Base-by-base conservation (phyloP, 1,139 yeast species). In the Hanseniaspora gamundiae region DNA sequence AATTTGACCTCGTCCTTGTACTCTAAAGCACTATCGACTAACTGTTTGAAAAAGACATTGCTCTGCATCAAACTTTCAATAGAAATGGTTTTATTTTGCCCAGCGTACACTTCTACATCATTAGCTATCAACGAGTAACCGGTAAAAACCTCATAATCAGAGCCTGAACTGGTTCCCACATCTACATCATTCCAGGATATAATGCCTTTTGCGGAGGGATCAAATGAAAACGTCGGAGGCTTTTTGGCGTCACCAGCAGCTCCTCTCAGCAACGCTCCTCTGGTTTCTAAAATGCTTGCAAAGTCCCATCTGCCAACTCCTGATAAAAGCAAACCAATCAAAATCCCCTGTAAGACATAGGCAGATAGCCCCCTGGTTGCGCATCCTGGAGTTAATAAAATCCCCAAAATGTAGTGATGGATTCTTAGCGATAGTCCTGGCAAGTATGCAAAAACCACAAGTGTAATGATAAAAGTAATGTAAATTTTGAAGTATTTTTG, bases 231-330 rank as follows among this genome's bases (percentile, higher is more conserved):
- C 1, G 52, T 52, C 0, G 94, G 94, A 1, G 86, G 83, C n/a
- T 62, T 52, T 8, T 76, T 48, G 5, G 59, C 51, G 0, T 82
- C 83, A 38, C 74, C 68, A 0, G 94, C 94, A 51, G 85, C 95
- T 24, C 82, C 82, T 51, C 95, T 66, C 48, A 77, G 63, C 41
- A 87, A 62, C 13, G 86, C 73, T 11, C 70, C 65, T 40, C 73
- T 73, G 0, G 96, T 86, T 57, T 88, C 95, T 2, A 83, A 77
- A 47, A 88, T 78, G 20, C 95, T 79, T 2, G 94, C 97, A 55
- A 82, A 78, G 44, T 93, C 96, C 98, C 98, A 88, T 47, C 94
- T 69, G 0, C 94, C 78, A 2, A 86, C 77, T 0, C 98, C 98
- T 20, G 91, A 81, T 8, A 87, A 69, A 45, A 83, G 73, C 33